A percentile compares a stretch with the other conserved stretches of the same genome.
These are phyloP conservation scores for Coccomyxa sp. DNA, from an alignment of 139 green algal genomes.

Conservation along the genomic window DNA sequence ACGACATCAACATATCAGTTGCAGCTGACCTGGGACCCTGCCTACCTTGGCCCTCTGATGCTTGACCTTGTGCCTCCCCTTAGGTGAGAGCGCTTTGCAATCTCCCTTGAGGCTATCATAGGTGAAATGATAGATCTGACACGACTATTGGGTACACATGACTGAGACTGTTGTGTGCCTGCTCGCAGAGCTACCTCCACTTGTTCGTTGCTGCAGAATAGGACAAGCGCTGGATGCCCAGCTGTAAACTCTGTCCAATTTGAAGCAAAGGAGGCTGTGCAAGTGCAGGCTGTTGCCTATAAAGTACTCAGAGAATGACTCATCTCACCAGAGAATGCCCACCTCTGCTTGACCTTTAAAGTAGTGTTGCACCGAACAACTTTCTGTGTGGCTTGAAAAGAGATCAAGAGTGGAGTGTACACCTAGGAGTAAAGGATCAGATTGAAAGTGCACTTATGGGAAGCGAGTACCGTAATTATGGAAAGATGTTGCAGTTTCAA, in stretches of 20 bases:
- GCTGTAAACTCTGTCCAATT: neutral
- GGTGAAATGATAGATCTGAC: too few species aligned
- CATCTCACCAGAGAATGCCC: too few species aligned
- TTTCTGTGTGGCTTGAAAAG: too few species aligned
- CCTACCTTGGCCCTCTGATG: constrained; percentile 12
- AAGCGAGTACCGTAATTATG: too few species aligned
- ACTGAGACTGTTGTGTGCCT: neutral
- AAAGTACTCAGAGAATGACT: neutral
- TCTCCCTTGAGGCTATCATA: neutral
- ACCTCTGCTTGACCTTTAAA: too few species aligned
- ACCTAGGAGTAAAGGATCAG: too few species aligned
- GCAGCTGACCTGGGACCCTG: constrained; percentile 8
- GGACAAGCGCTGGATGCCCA: neutral
- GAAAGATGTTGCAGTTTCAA: too few species aligned
- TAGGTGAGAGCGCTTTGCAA: constrained; percentile 4
- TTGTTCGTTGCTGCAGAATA: neutral
- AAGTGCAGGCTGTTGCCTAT: neutral
- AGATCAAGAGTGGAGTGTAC: too few species aligned
- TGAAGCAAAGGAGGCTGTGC: neutral
- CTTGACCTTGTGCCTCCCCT: constrained; percentile 3
- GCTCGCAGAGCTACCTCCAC: neutral
- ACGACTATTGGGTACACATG: neutral
- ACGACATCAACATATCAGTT: constrained; percentile 14
- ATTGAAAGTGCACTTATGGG: too few species aligned
- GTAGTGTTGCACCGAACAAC: too few species aligned